Conservation (phyloP, 2,329 filamentous ascomycete genomes). For the Paraphoma chrysanthemicola region DNA sequence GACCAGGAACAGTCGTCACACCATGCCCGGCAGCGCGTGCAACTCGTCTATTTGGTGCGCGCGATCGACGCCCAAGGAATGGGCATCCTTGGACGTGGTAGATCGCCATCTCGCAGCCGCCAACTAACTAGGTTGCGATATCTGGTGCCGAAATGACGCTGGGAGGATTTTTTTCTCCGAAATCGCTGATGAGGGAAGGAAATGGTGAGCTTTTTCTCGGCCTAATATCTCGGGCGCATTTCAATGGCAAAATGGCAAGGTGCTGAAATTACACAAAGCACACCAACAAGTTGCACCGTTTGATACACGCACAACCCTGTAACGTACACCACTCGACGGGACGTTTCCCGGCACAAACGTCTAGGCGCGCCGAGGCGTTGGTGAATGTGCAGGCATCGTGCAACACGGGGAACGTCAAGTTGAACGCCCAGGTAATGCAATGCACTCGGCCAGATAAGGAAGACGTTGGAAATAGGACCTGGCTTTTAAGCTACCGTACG, state of each 20-base stretch:
- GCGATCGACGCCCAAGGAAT: background rate
- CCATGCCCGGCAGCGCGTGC: constrained; percentile 6
- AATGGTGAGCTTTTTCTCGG: too few species aligned
- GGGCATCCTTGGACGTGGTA: too few species aligned
- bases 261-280: background rate
- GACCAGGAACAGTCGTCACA: constrained; percentile 11
- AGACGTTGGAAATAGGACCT: constrained; percentile 1
- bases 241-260: too few species aligned
- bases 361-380: background rate
- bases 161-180: background rate
- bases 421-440: constrained; percentile 6
- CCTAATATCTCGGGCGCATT: too few species aligned
- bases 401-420: constrained; percentile 1
- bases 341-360: background rate
- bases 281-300: background rate
- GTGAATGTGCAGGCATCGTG: background rate
- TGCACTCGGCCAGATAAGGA: constrained; percentile 4
- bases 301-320: background rate
- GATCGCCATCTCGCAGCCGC: too few species aligned
- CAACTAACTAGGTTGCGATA: background rate
- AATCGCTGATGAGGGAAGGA: too few species aligned
- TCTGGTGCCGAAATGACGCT: background rate
- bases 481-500: background rate
- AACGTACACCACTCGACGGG: background rate
- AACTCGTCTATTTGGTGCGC: constrained; percentile 9